Evolutionary conservation across 306 rosid species (phyloP).

Genomic region (Dalbergia cultrata): DNA sequence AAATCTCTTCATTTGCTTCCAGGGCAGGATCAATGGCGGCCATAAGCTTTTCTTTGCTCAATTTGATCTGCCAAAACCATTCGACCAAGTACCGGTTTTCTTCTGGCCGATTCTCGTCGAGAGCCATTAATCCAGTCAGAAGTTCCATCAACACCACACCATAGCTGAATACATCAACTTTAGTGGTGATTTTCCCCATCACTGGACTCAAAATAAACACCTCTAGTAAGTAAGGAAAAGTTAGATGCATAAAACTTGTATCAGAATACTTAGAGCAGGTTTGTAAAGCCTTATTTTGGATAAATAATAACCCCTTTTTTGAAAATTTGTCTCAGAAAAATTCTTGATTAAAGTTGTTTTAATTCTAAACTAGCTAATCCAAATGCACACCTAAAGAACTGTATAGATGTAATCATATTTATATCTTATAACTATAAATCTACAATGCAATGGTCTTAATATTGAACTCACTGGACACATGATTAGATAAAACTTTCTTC

Average conservation of each 20-base stretch:
- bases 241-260: not conserved
- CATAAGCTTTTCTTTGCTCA: constrained; percentile 63
- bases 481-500: not conserved
- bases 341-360: too few species aligned
- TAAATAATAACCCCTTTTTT: too few species aligned
- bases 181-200: constrained; percentile 89
- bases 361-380: too few species aligned
- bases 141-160: constrained; percentile 90
- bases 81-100: constrained; percentile 81
- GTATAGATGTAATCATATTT: constrained; percentile 1
- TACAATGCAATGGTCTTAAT: not conserved
- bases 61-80: constrained; percentile 84
- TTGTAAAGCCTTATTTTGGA: too few species aligned
- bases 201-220: constrained; percentile 55
- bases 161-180: constrained; percentile 78
- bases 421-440: not conserved
- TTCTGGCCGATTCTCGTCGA: constrained; percentile 78
- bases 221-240: constrained; percentile 6
- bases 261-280: not conserved
- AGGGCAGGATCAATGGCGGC: constrained; percentile 74
- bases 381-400: not conserved
- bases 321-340: too few species aligned
- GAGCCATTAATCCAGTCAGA: constrained; percentile 77
- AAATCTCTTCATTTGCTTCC: constrained; percentile 53
- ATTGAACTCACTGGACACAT: constrained; percentile 10